phyloP scores from a whole-genome alignment of 495 filamentous ascomycete genomes.

The Polyplosphaeria fusca region DNA sequence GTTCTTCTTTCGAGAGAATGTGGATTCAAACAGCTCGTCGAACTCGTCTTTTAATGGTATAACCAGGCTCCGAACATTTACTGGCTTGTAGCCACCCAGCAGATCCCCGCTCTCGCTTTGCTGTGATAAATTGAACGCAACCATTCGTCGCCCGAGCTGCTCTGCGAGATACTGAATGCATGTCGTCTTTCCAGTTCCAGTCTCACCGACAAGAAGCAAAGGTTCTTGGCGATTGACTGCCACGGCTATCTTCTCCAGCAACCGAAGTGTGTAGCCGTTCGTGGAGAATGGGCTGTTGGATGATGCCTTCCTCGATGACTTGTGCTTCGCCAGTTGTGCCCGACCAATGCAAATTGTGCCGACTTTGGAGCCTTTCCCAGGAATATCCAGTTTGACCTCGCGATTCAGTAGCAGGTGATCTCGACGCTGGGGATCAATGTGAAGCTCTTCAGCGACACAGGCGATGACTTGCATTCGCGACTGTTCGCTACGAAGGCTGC shows the following conservation, averaged over 20 bases:
- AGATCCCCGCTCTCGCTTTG: constrained; percentile 94
- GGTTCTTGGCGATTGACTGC: constrained; percentile 82
- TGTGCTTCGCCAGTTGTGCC: constrained; percentile 15
- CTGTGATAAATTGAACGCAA: constrained; percentile 91
- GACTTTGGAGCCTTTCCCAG: constrained; percentile 47
- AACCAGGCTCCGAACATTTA: constrained; percentile 81
- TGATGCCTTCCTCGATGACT: constrained; percentile 40
- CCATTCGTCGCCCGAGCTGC: constrained; percentile 73
- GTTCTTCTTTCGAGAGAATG: constrained; percentile 83
- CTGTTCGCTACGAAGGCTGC: constrained; percentile 64
- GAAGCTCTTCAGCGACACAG: constrained; percentile 76
- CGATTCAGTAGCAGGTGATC: constrained; percentile 38
- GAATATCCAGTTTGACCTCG: constrained; percentile 54
- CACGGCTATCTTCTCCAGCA: constrained; percentile 81
- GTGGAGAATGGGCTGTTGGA: constrained; percentile 62
- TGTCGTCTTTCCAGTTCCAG: constrained; percentile 96
- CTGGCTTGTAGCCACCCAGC: constrained; percentile 91
- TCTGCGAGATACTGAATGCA: constrained; percentile 89
- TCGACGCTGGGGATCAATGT: constrained; percentile 76
- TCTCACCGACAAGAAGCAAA: constrained; percentile 91
- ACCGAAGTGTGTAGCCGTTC: constrained; percentile 64
- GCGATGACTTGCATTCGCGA: constrained; percentile 59
- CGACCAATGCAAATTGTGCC: constrained; percentile 30
- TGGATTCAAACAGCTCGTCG: constrained; percentile 78
- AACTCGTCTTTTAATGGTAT: constrained; percentile 92